A percentile compares a stretch with the other conserved stretches of the same genome.
Evolutionary conservation across 2,329 filamentous ascomycete species (phyloP).

Genomic region (Trichoderma pleuroti): DNA sequence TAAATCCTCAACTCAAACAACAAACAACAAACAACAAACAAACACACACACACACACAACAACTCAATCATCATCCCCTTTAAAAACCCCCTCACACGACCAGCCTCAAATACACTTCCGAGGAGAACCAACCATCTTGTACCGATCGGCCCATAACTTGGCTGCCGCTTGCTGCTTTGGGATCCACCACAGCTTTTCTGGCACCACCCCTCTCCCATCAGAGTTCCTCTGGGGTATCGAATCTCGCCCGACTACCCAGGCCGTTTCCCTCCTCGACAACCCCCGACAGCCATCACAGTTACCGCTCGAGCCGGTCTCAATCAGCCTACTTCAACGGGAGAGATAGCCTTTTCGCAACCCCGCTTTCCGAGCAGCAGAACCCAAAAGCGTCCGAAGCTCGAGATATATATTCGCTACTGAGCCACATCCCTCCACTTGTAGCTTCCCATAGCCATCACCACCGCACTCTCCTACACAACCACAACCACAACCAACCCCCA

Average conservation of each 20-base stretch:
- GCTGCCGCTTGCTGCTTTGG: not conserved
- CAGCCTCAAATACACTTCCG: not conserved
- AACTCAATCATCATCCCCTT: not conserved
- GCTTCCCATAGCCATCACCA: not conserved
- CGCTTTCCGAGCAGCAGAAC: not conserved
- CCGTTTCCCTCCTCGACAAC: not conserved
- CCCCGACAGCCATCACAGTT: not conserved
- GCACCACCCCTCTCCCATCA: constrained; percentile 6
- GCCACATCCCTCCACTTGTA: not conserved
- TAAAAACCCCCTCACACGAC: not conserved
- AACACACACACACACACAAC: not conserved
- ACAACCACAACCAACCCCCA: not conserved
- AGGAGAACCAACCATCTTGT: not conserved
- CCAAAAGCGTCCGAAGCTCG: not conserved
- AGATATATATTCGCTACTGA: not conserved
- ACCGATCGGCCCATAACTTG: not conserved
- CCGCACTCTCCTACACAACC: not conserved
- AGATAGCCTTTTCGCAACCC: not conserved
- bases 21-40: not conserved
- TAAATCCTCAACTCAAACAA: not conserved
- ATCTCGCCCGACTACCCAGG: constrained; percentile 1
- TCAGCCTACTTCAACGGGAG: not conserved
- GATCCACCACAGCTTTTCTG: constrained; percentile 10
- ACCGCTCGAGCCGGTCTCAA: constrained; percentile 5
- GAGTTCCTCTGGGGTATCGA: constrained; percentile 1